Conservation (phyloP, 345 rosid species). For the Alliaria petiolata region DNA sequence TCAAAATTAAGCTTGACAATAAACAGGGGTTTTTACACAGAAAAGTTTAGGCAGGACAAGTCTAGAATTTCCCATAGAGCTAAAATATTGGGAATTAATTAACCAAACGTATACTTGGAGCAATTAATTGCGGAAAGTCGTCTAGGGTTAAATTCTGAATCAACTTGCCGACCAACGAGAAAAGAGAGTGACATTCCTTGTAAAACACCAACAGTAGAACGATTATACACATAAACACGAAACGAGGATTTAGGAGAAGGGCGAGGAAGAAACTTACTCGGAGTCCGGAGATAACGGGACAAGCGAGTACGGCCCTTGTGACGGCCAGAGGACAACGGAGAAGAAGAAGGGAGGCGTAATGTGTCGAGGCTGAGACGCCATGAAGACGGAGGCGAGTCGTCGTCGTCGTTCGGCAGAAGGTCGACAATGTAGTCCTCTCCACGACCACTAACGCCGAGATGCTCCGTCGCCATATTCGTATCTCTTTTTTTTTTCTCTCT, state of each 20-base stretch:
- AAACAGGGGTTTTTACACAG: neutral
- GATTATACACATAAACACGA: neutral
- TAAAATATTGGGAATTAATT: neutral
- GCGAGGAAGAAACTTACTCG: slow-evolving; percentile 28
- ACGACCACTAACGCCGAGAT: slow-evolving; percentile 5
- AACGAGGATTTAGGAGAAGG: neutral
- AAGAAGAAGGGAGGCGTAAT: slow-evolving; percentile 36
- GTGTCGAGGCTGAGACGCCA: slow-evolving; percentile 50
- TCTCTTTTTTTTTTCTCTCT: neutral
- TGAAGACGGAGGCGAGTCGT: slow-evolving; percentile 23
- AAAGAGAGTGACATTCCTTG: neutral
- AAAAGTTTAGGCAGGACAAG: neutral
- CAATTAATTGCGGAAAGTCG: neutral
- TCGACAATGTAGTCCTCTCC: slow-evolving; percentile 25
- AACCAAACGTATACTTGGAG: neutral
- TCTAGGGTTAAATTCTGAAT: neutral
- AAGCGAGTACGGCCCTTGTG: slow-evolving; percentile 17
- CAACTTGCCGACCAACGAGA: neutral
- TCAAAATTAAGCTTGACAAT: neutral
- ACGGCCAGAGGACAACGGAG: neutral
- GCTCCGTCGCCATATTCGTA: slow-evolving; percentile 14
- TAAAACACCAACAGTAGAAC: neutral
- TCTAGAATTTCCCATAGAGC: neutral
- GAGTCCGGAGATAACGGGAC: slow-evolving; percentile 33
- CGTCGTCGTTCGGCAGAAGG: slow-evolving; percentile 20